These are phyloP conservation scores for cucumber (Cucumis sativus) DNA, from an alignment of 306 rosid species.

Conservation along the genomic window Cucumber_9930_V3 NC_026660.2:5178001-5178500, in stretches of 20 bases:
- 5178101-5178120: neutral
- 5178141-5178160: neutral
- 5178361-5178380: conserved; percentile 69
- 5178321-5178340: conserved; percentile 53
- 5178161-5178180: conserved; percentile 35
- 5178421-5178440: conserved; percentile 24
- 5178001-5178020: neutral
- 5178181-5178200: conserved; percentile 34
- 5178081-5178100: conserved; percentile 1
- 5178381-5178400: conserved; percentile 28
- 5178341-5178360: conserved; percentile 66
- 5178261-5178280: conserved; percentile 14
- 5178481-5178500: conserved; percentile 56
- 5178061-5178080: neutral
- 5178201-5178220: conserved; percentile 33
- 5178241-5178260: conserved; percentile 72
- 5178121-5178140: neutral
- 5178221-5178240: conserved; percentile 52
- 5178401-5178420: conserved; percentile 43
- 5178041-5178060: neutral
- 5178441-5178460: conserved; percentile 25
- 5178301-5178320: conserved; percentile 35
- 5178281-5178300: conserved; percentile 20
- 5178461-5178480: conserved; percentile 39
- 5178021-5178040: neutral